Conservation (phyloP, 2,329 filamentous ascomycete species). For the Sporothrix humicola region DNA sequence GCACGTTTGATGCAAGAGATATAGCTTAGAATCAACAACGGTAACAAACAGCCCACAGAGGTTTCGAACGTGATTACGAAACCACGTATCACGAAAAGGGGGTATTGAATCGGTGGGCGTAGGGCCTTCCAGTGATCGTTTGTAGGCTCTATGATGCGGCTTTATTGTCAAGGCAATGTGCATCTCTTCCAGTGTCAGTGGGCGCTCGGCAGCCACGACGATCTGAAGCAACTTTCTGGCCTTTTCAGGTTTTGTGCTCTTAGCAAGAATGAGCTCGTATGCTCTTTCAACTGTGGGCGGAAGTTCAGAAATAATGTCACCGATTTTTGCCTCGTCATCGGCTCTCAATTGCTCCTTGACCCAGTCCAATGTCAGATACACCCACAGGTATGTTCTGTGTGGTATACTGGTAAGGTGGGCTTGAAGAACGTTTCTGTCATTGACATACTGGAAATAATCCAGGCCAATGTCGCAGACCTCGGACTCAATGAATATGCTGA, state of each 20-base stretch:
- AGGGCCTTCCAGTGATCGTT: too few relatives aligned
- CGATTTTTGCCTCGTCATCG: neutral
- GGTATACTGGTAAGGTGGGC: conserved; percentile 35
- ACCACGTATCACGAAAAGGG: conserved; percentile 31
- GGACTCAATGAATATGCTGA: conserved; percentile 26
- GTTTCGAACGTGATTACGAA: conserved; percentile 39
- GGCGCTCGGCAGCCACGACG: conserved; percentile 44
- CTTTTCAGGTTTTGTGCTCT: conserved; percentile 32
- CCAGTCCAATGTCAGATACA: conserved; percentile 45
- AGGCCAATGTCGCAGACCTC: neutral
- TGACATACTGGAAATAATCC: too few relatives aligned
- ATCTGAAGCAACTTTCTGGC: conserved; percentile 46
- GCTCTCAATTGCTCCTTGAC: conserved; percentile 41
- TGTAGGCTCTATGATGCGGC: conserved; percentile 26
- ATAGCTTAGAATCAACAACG: conserved; percentile 45
- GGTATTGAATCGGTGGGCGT: conserved; percentile 32
- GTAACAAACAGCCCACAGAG: conserved; percentile 48
- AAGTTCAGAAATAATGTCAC: conserved; percentile 34
- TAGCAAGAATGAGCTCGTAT: conserved; percentile 37
- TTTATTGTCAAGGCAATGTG: conserved; percentile 41
- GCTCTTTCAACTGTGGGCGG: conserved; percentile 39
- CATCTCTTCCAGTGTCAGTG: conserved; percentile 46
- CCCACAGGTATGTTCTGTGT: conserved; percentile 49
- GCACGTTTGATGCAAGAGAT: conserved; percentile 50
- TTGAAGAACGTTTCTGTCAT: conserved; percentile 32